phyloP scores from a whole-genome alignment of 345 rosid species.

The Trapa bicornis region DNA sequence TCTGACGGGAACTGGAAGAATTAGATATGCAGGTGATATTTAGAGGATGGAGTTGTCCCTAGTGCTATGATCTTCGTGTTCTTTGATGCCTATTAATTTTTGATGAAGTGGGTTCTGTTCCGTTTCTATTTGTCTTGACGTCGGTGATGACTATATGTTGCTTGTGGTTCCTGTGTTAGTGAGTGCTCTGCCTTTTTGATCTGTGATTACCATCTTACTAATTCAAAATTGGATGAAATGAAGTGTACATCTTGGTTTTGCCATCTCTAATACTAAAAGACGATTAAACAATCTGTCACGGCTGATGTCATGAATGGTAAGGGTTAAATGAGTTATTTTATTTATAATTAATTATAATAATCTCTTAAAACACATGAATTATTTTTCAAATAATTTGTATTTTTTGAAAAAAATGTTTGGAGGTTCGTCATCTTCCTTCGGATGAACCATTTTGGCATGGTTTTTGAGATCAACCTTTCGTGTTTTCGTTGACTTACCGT shows the following conservation, averaged over 20 bases:
- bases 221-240: neutral
- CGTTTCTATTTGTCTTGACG: neutral
- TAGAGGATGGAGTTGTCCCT: neutral
- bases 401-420: too few species aligned
- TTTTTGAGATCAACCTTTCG: too few species aligned
- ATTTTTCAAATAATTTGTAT: too few species aligned
- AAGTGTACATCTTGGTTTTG: conserved; percentile 2
- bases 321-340: too few species aligned
- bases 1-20: conserved; percentile 53
- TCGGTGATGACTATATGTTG: neutral
- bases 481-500: too few species aligned
- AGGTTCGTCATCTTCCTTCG: too few species aligned
- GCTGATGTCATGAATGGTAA: too few species aligned
- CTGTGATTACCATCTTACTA: neutral
- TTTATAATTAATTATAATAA: too few species aligned
- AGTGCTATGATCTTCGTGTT: neutral
- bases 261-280: neutral
- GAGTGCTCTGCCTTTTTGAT: conserved; percentile 1
- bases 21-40: conserved; percentile 8
- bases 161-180: neutral
- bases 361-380: too few species aligned
- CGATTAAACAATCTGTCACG: too few species aligned
- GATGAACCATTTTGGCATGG: too few species aligned
- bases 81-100: neutral
- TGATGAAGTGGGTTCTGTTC: neutral